Evolutionary conservation across 306 rosid species (phyloP).

Genomic region (Fragaria ananassa): DNA sequence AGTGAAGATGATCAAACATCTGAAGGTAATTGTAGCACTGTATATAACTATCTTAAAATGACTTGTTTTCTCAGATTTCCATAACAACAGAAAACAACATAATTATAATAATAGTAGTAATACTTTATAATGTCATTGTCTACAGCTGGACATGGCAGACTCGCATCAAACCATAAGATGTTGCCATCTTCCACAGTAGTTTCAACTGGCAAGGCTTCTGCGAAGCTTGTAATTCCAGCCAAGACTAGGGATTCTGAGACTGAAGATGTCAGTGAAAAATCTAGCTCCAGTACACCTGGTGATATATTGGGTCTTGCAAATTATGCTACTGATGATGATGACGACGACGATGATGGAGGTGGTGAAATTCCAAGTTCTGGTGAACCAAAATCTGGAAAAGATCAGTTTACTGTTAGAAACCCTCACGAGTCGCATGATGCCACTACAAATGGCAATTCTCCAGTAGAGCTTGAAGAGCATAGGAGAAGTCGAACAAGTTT

Average conservation of each 20-base stretch:
- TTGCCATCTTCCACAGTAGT: constrained; percentile 43
- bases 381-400: constrained; percentile 41
- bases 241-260: constrained; percentile 54
- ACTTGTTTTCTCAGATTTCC: neutral
- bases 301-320: constrained; percentile 91
- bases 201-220: constrained; percentile 53
- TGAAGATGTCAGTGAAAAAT: constrained; percentile 47
- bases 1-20: constrained; percentile 63
- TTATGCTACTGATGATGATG: constrained; percentile 87
- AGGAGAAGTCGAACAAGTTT: constrained; percentile 28
- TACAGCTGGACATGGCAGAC: constrained; percentile 45
- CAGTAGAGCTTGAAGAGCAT: constrained; percentile 32
- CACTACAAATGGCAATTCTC: constrained; percentile 39
- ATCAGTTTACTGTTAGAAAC: constrained; percentile 32
- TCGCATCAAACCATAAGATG: constrained; percentile 50
- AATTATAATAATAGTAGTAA: neutral
- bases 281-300: constrained; percentile 68
- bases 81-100: neutral
- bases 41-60: neutral
- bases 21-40: constrained; percentile 49
- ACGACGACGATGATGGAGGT: constrained; percentile 37
- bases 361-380: constrained; percentile 59
- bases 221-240: constrained; percentile 60
- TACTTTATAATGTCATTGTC: neutral
- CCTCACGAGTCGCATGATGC: constrained; percentile 30